A percentile compares a stretch with the other conserved stretches of the same genome.
Conservation (phyloP, 2,329 filamentous ascomycete species). For the Aspergillus fumigatus region DNA sequence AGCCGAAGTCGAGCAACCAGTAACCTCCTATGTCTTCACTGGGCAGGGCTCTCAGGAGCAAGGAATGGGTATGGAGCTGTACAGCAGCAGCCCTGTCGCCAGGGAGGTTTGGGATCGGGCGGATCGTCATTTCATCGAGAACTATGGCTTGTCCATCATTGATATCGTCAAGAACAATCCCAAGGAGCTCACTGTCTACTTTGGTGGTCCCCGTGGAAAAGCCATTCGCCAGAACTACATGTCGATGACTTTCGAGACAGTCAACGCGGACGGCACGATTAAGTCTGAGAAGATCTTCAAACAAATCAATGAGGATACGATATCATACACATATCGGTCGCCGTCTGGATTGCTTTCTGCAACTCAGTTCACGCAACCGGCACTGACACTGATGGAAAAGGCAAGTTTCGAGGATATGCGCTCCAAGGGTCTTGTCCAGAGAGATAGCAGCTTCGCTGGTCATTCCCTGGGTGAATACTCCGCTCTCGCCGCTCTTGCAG, state of each 20-base stretch:
- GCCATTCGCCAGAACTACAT: conserved; percentile 99
- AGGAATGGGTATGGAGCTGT: conserved; percentile 99
- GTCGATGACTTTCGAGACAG: conserved; percentile 99
- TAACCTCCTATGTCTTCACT: conserved; percentile 95
- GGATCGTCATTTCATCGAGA: conserved; percentile 97
- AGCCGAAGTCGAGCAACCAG: conserved; percentile 95
- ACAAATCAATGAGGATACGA: conserved; percentile 86
- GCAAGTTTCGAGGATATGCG: conserved; percentile 99
- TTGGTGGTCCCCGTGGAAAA: conserved; percentile 93
- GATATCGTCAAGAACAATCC: conserved; percentile 99
- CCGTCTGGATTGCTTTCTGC: conserved; percentile 92
- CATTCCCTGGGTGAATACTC: conserved; percentile 99
- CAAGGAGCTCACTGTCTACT: conserved; percentile 97
- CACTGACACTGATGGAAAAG: conserved; percentile 98
- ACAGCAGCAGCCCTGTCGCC: conserved; percentile 86
- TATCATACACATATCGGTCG: conserved; percentile 94
- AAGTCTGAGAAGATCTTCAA: conserved; percentile 99
- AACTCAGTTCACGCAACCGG: conserved; percentile 97
- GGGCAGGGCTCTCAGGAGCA: conserved; percentile 98
- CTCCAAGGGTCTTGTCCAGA: conserved; percentile 88
- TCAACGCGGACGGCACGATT: conserved; percentile 82
- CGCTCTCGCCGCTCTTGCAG: conserved; percentile 87
- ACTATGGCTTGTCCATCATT: conserved; percentile 97
- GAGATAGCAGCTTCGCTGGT: conserved; percentile 94
- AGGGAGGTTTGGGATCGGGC: conserved; percentile 97